These are phyloP conservation scores for Podila clonocystis DNA, from an alignment of 192 early-diverging fungal genomes.

Conservation along the genomic window DNA sequence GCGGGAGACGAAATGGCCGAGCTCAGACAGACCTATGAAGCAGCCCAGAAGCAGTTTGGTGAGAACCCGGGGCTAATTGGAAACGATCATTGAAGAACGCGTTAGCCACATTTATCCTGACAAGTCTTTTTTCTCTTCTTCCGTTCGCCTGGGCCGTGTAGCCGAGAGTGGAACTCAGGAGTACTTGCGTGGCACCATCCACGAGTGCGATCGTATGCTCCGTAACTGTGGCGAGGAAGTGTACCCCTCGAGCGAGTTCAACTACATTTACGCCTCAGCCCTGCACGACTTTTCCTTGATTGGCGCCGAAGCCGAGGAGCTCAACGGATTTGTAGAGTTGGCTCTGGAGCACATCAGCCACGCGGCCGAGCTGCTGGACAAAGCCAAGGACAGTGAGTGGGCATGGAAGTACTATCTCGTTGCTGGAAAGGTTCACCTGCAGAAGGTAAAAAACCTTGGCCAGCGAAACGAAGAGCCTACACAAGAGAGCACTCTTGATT, in stretches of 20 bases:
- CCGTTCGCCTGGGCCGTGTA: neutral
- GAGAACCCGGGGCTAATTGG: neutral
- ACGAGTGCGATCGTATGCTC: constrained; percentile 64
- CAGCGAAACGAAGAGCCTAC: too few species aligned
- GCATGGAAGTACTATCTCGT: constrained; percentile 46
- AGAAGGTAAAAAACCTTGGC: constrained; percentile 22
- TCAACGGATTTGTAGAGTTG: constrained; percentile 40
- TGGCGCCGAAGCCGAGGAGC: constrained; percentile 32
- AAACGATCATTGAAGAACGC: neutral
- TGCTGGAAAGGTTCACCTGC: constrained; percentile 39
- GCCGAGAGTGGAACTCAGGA: constrained; percentile 48
- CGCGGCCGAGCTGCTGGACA: constrained; percentile 32
- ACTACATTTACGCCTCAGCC: constrained; percentile 62
- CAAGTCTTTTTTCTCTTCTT: neutral
- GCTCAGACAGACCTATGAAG: constrained; percentile 57
- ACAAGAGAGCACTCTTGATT: too few species aligned
- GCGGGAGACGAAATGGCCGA: constrained; percentile 63
- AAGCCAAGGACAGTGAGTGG: constrained; percentile 16
- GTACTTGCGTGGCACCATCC: constrained; percentile 60
- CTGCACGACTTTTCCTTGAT: constrained; percentile 55
- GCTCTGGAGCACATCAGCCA: constrained; percentile 35
- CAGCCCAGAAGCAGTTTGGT: constrained; percentile 58
- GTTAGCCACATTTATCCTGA: neutral
- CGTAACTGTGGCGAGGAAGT: constrained; percentile 58
- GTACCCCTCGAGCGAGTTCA: constrained; percentile 51